Conservation (phyloP, 2,329 filamentous ascomycete genomes). For the Aureobasidium melanogenum region DNA sequence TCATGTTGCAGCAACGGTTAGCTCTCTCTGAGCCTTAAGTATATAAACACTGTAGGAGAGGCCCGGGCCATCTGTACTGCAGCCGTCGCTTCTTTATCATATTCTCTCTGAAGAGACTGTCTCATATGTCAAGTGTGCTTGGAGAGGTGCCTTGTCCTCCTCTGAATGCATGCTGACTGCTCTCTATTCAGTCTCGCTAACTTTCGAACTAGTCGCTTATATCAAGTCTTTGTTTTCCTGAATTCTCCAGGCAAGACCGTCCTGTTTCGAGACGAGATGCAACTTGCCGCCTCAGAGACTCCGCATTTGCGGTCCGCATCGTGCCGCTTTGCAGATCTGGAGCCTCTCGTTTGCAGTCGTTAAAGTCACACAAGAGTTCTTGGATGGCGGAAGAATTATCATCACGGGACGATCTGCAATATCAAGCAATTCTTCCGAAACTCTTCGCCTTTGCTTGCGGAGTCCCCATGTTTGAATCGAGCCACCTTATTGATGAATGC, state of each 20-base stretch:
- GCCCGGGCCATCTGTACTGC: background rate
- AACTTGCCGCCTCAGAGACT: background rate
- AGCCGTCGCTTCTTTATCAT: background rate
- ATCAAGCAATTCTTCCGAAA: conserved; percentile 11
- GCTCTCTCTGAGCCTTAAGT: background rate
- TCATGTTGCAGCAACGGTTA: background rate
- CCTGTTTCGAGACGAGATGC: background rate
- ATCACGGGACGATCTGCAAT: background rate
- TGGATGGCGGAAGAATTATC: background rate
- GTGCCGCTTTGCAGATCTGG: conserved; percentile 5
- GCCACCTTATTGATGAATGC: background rate
- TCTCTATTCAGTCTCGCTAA: background rate
- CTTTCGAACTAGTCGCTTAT: no score
- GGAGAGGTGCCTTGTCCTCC: no score
- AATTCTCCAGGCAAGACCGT: background rate
- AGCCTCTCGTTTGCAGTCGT: background rate
- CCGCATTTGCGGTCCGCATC: background rate
- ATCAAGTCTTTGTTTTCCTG: background rate
- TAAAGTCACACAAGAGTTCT: background rate
- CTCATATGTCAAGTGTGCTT: background rate
- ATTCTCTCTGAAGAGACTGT: background rate
- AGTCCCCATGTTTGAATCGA: background rate
- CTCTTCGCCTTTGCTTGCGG: background rate
- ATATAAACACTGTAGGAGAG: background rate
- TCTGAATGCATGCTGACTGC: background rate